Evolutionary conservation across 176 grass and related monocot species (phyloP), one percentile per base, ranked within the genome.

Genomic region (Chrysopogon serrulatus): DNA sequence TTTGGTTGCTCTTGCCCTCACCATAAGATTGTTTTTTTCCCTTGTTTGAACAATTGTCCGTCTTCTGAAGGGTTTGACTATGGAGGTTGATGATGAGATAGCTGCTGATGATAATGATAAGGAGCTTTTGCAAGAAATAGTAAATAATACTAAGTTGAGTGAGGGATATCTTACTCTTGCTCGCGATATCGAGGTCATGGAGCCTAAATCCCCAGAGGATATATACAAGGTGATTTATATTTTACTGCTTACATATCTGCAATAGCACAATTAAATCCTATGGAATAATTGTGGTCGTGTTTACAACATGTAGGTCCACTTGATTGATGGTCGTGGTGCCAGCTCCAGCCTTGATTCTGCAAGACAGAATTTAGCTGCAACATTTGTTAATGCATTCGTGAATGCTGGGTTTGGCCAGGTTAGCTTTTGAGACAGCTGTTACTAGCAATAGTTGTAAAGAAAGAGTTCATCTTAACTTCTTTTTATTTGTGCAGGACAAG

Each of bases 381-480:
- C 96, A 64, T 99, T 99, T 82, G 93, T 94, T n/a, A 99, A 99
- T 86, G 96, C 96, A 89, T 99, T 99, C 31, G 93, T 99, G 36
- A 99, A 99, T 92, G 96, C 96, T 84, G 96, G 96, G 48, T 99
- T 99, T 79, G 96, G 96, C 73, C 89, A 94, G 96, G 93, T 99
- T 87, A 71, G 67, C 68, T 57, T 66, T 79, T 68, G 76, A 48
- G 37, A 82, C 72, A 21, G 51, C 32, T 61, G 34, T 51, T 42
- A 54, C 12, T 68, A 63, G 67, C 26, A 9, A 10, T 18, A 30
- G 34, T 73, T 63, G 16, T 15, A 9, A 76, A 80, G 53, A 68
- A 84, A 67, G 14, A 39, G 1, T 45, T 23, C 42, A 77, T 77
- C 74, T 68, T 48, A 82, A 60, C 30, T 49, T 35, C n/a, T 16